Evolutionary conservation across 2,329 filamentous ascomycete species (phyloP), one percentile per base, ranked within the genome.

Genomic region (Apiospora rasikravindrae): DNA sequence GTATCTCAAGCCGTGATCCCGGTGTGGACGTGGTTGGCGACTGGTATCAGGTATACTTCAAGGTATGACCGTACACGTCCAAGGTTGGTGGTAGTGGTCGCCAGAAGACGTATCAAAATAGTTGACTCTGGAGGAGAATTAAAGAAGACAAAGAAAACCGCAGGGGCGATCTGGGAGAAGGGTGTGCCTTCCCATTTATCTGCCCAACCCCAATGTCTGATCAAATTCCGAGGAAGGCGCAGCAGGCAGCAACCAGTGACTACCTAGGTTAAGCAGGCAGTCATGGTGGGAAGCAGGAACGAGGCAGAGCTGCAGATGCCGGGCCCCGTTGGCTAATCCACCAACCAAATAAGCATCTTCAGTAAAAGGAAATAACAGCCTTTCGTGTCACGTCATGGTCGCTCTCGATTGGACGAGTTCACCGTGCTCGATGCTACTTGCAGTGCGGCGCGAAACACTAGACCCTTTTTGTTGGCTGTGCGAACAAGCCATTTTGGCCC

Each of bases 141-240:
- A 64, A 40, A 40, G 8, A 64, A 61, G 13, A 61, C 2, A 37
- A 33, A 33, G 19, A 7, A 13, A 22, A 22, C 10, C 33, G 29
- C 6, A 57, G 16, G 7, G 26, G 2, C 11, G 29, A 16, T 37
- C 8, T 13, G 33, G 19, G 14, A 40, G 29, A 19, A 64, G 57
- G 57, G 22, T 64, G 29, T 13, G 57, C 57, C 24, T n/a, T 64
- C 33, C 33, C 57, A 64, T 64, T 64, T 64, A 64, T 64, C 57
- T 40, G 29, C 29, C 53, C 26, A n/a, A 37, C 19, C 5, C 7
- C 14, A 57, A 57, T 4, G 16, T 6, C 53, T 22, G 29, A 6
- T 19, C 26, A 19, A 33, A 14, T 33, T 29, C 14, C 16, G 51
- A 57, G 51, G 26, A 26, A 33, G 57, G 33, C 57, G 33, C 14